Evolutionary conservation across 495 filamentous ascomycete genomes (phyloP), one percentile per base, ranked within the genome.

Genomic region (Penicillium bialowiezense): DNA sequence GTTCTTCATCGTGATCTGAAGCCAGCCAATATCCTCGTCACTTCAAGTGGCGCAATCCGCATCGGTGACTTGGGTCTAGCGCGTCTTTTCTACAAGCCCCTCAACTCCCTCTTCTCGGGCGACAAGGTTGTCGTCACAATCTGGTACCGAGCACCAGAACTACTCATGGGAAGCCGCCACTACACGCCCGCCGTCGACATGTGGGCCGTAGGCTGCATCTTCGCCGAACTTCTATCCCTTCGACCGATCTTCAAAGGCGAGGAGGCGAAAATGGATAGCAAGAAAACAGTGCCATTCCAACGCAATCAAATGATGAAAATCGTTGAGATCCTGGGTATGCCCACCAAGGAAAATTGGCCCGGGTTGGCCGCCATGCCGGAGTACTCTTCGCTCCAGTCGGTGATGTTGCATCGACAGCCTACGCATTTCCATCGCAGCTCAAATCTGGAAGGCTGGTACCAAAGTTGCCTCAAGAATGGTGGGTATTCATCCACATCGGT

Each of bases 81-180:
- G 1, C 85, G 93, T 10, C 74, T 97, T 3, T 97, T 97, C 69
- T 86, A 93, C 70, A 96, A 97, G 56, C 93, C 93, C 0, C 73
- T 97, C 7, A 88, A 95, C 55, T 88, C 86, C 0, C 81, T 99
- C 4, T 99, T 89, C 74, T 86, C 79, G 31, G 93, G 95, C 43
- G 93, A 99, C 63, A 99, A 99, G 64, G 93, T 99, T 1, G 93
- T 99, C 34, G 93, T 99, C 10, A 99, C 93, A 0, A 99, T 99
- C 50, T 99, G 93, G 93, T 99, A 99, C 56, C 90, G 93, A 18
- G 95, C 93, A 0, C 93, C 93, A 0, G 93, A 98, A 67, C 75
- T 98, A 7, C 82, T 98, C 0, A 82, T 98, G 15, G 93, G 93
- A 9, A 89, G 83, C 44, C 78, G 87, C 18, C 93, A 98, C 63